Evolutionary conservation across 768 basidiomycete species (phyloP), one percentile per base, ranked within the genome.

Genomic region (Clitopilus hobsonii): DNA sequence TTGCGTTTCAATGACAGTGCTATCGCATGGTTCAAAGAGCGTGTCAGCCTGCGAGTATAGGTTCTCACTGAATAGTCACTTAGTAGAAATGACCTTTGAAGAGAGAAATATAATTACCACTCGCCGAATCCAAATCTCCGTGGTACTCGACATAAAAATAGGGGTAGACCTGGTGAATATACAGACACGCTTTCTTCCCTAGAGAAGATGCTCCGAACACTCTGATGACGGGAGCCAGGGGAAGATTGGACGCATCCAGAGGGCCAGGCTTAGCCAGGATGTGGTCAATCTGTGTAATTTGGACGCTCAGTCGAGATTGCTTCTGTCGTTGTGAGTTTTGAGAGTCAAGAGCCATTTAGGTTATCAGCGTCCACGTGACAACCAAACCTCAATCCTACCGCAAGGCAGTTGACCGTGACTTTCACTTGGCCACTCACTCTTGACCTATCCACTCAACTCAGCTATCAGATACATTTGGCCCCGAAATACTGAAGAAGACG

Each of bases 111-210:
- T 66, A 63, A n/a, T n/a, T 61, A 90, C 92, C 89, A 59, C 80
- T 67, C 24, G 74, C 76, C 0, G 85, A 84, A 45, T 80, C 78
- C 65, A 95, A 68, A 26, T 78, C 78, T 1, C 84, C 89, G 20
- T 68, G 61, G 72, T 96, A 99, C 61, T 93, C 88, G 47, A 96
- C 79, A 67, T 83, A 96, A 68, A 95, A 86, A 70, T 99, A 99
- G 0, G 96, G 95, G 70, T 89, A 96, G 26, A 89, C 89, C 74
- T 94, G 92, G 67, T 97, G 95, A 36, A 98, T 74, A 74, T 97
- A 88, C 13, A 95, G 79, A 65, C 94, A 95, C 18, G 92, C 82
- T 64, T 85, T 88, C 67, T 84, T 75, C 13, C 92, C 90, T 1
- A 71, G 66, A 4, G 91, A 89, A 1, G 93, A 91, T 11, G 84